Evolutionary conservation across 805 yeast genomes (phyloP).

Genomic region (Myxozyma mucilagina): DNA sequence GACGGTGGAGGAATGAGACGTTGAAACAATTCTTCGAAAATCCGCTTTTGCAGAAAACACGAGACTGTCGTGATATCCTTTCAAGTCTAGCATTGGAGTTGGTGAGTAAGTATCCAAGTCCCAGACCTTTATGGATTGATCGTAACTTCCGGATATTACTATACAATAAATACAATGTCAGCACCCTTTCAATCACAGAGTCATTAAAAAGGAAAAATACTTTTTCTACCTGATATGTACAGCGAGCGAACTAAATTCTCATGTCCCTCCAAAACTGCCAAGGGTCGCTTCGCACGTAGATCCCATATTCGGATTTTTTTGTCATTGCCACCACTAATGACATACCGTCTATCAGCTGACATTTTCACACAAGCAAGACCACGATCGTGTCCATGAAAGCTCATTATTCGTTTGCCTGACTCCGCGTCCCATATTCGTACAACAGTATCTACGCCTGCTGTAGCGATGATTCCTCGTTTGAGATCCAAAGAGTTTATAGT

Average conservation of each 20-base stretch:
- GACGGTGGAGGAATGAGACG: constrained; percentile 40
- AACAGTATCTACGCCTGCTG: constrained; percentile 66
- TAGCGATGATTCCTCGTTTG: constrained; percentile 35
- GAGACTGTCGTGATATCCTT: constrained; percentile 41
- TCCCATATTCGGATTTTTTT: constrained; percentile 81
- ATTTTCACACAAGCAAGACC: constrained; percentile 85
- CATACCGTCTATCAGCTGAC: constrained; percentile 65
- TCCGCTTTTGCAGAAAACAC: constrained; percentile 40
- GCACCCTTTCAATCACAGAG: background rate
- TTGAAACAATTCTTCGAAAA: constrained; percentile 37
- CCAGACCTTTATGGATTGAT: constrained; percentile 43
- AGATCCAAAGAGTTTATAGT: constrained; percentile 43
- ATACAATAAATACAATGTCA: background rate
- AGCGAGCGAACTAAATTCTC: constrained; percentile 74
- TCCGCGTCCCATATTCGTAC: constrained; percentile 79
- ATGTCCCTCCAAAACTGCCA: constrained; percentile 45
- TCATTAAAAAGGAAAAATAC: constrained; percentile 7
- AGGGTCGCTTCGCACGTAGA: background rate
- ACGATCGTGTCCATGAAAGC: constrained; percentile 74
- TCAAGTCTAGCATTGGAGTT: constrained; percentile 33
- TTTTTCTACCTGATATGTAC: constrained; percentile 32
- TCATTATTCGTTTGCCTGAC: constrained; percentile 65
- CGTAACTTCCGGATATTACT: constrained; percentile 43
- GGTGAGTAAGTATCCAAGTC: constrained; percentile 38
- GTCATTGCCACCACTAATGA: constrained; percentile 85